Conservation (phyloP, 345 rosid species). For the Linum tenue region DNA sequence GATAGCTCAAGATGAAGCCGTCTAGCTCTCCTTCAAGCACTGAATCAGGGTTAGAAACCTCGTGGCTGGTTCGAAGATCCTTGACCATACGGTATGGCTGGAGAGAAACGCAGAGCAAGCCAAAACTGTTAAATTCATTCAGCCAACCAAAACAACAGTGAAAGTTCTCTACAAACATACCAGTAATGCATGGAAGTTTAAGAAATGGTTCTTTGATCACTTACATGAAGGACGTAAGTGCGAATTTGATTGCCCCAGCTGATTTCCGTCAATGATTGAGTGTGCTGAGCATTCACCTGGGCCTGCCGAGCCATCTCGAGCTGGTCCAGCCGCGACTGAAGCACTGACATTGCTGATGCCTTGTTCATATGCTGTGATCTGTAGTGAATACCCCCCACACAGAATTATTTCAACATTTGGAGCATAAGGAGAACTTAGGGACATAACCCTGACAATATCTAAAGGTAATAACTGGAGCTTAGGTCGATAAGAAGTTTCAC, state of each 20-base stretch:
- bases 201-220: slow-evolving; percentile 9
- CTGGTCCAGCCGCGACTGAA: slow-evolving; percentile 86
- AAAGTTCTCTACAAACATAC: background rate
- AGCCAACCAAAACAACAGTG: background rate
- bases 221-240: slow-evolving; percentile 81
- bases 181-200: background rate
- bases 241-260: slow-evolving; percentile 97
- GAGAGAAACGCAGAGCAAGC: slow-evolving; percentile 3
- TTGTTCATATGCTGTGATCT: slow-evolving; percentile 89
- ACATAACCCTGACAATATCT: too few relatives aligned
- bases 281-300: slow-evolving; percentile 81
- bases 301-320: slow-evolving; percentile 86
- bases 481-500: slow-evolving; percentile 18
- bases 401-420: background rate
- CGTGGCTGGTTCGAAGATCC: slow-evolving; percentile 84
- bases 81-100: slow-evolving; percentile 95
- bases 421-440: too few relatives aligned
- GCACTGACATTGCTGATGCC: slow-evolving; percentile 93
- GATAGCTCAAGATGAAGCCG: slow-evolving; percentile 31
- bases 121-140: background rate
- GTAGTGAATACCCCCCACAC: background rate
- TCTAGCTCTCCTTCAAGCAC: too few relatives aligned
- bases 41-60: slow-evolving; percentile 43
- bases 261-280: slow-evolving; percentile 80
- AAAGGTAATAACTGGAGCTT: background rate